Evolutionary conservation across 2,329 filamentous ascomycete genomes (phyloP), one percentile per base, ranked within the genome.

Genomic region (Clonostachys rhizophaga): DNA sequence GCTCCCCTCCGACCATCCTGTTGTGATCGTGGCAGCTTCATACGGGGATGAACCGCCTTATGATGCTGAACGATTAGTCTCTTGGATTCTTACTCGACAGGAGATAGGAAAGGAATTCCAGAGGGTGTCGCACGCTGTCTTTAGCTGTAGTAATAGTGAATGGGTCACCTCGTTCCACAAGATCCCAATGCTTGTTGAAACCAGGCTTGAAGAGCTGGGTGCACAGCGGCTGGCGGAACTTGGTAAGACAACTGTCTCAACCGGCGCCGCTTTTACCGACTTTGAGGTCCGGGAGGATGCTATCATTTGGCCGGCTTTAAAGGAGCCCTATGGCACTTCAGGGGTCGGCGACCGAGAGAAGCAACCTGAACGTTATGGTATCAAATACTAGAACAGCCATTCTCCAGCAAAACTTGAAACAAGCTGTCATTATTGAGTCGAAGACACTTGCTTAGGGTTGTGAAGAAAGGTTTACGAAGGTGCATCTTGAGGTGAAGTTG

Each of bases 41-140:
- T 91, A 91, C 54, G 87, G 91, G 56, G 87, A 87, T 1, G 75
- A 87, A 47, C 84, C 87, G 0, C 80, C 86, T 0, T 84, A 89
- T 50, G 90, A 91, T 51, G 87, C 87, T 0, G 74, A 69, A 0
- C 74, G 80, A 43, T 91, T 91, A 55, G 75, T 84, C 20, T 68
- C 74, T 16, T 91, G 87, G 87, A 62, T 90, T 6, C 59, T 87
- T 18, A 66, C 56, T 10, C 62, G 76, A 11, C 68, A 73, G 8
- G 65, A 72, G 50, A 24, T 7, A 8, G 75, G 72, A 8, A 75
- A 85, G 1, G 69, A 76, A 2, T 91, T 84, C 58, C 65, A 76
- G 5, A 74, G 71, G n/a, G 73, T 82, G 2, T 67, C 74, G 7
- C 88, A 81, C 55, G 77, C 84, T 2, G 79, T 89, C 4, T 91